Evolutionary conservation across 208 protist species (phyloP), one percentile per base, ranked within the genome.

Genomic region (Leishmania tropica): DNA sequence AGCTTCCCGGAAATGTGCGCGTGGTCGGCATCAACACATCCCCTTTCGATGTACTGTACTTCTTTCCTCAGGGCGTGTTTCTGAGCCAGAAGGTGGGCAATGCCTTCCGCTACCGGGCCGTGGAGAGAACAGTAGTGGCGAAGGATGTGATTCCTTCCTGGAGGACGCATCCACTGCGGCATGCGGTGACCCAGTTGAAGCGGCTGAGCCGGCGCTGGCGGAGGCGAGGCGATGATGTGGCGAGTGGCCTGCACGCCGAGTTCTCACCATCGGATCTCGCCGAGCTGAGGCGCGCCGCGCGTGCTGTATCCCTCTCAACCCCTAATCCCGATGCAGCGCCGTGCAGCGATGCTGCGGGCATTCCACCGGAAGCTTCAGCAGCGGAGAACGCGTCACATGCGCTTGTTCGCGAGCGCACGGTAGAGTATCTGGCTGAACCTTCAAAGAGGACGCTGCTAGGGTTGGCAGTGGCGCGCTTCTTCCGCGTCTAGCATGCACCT

Each of bases 351-450:
- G 42, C 45, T 3, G 7, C 11, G 28, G 68, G 19, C 40, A 53
- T 11, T n/a, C 6, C 42, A 35, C 24, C 21, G 42, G 45, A 35
- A 35, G 0, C 21, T 7, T 24, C 68, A 7, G 28, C 2, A 21
- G 13, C 2, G 17, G 73, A 64, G 24, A 64, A 51, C 4, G 51
- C 79, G 6, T 24, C 53, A 10, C 31, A 81, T 37, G 90, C 89
- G 11, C 78, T 96, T 7, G 75, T 88, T 51, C 83, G 72, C 60
- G 93, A 96, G 83, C 93, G 93, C 3, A 81, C 83, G 37, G 75
- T 96, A 6, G 93, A 96, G 31, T 95, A 95, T 77, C 79, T 96
- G 42, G 89, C 89, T 1, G 87, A 93, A 51, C 93, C 93, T 2
- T 88, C 80, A 10, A 93, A 91, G 60, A 45, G 65, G 0, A 88